Base-by-base conservation (phyloP, 2,329 filamentous ascomycete species). In the Trichoderma cornu-damae region DNA sequence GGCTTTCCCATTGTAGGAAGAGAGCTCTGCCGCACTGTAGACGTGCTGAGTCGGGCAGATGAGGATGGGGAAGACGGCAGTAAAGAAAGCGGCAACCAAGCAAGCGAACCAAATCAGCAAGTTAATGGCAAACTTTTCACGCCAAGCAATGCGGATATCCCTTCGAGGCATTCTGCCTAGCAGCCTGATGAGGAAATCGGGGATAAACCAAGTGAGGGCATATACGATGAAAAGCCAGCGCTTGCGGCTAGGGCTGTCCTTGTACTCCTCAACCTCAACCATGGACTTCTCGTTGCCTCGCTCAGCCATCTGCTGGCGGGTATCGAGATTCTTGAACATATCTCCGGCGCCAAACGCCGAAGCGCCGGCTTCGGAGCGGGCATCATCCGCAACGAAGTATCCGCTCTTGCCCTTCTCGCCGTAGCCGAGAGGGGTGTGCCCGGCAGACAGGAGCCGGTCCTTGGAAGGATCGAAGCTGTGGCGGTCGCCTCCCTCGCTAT, bases 51-150 rank as follows among this genome's bases (percentile, higher is more conserved):
- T 93, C 0, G 94, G 94, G 72, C 94, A 99, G 67, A 99, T 90
- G 62, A 97, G 75, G 63, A 80, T 76, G 1, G 95, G 95, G 68
- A 99, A 95, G 56, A 86, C 80, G 60, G 97, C 81, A 67, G 97
- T 90, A 78, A 99, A 88, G 77, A 99, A 99, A 57, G 88, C 82
- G 26, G 89, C 85, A 48, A 89, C 73, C 14, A 75, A 77, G 74
- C 93, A 97, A 69, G 81, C 83, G 58, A 93, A 76, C 94, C 95
- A 99, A 69, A 99, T 99, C 68, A 97, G 81, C 71, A 99, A 79
- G 77, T 99, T 99, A 80, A 99, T 99, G 54, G 94, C 93, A 59
- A 99, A 72, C 79, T 99, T 99, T 72, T 99, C 94, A 68, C 94
- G 83, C 94, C 94, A 99, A 0, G 94, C 94, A 70, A 88, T 80